These are phyloP conservation scores for Exophiala alcalophila DNA, from an alignment of 2,329 filamentous ascomycete species.

Conservation along the genomic window DNA sequence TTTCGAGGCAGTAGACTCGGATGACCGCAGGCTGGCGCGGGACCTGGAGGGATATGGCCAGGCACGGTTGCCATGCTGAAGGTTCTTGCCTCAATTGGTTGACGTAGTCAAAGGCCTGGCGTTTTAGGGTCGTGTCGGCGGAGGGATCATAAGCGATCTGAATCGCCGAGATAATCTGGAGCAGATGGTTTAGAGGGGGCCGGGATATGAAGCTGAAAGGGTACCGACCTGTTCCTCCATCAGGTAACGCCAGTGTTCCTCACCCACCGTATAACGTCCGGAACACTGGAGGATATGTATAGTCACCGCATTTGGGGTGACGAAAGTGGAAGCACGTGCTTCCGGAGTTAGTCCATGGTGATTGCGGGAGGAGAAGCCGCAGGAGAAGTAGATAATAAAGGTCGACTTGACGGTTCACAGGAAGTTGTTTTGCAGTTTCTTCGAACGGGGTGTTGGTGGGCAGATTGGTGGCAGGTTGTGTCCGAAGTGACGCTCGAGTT, in stretches of 20 bases:
- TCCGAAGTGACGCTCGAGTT: too few relatives aligned
- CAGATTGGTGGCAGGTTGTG: too few relatives aligned
- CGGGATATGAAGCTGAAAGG: conserved; percentile 35
- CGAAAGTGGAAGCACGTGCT: conserved; percentile 31
- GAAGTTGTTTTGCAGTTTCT: too few relatives aligned
- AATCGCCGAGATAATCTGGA: conserved; percentile 60
- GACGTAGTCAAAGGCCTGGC: conserved; percentile 64
- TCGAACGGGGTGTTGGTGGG: too few relatives aligned
- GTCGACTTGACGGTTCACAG: too few relatives aligned
- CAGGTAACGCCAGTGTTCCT: conserved; percentile 32
- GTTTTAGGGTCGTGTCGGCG: conserved; percentile 71
- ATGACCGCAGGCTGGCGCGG: conserved; percentile 78
- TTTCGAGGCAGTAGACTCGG: conserved; percentile 83
- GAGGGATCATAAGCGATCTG: conserved; percentile 84
- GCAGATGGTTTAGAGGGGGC: conserved; percentile 51
- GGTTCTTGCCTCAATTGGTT: conserved; percentile 76
- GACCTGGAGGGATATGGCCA: conserved; percentile 75
- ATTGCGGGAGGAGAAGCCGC: too few relatives aligned
- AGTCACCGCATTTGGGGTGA: conserved; percentile 31
- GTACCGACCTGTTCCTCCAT: conserved; percentile 31
- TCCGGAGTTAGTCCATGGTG: conserved; percentile 27
- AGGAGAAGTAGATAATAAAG: too few relatives aligned
- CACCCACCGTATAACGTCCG: conserved; percentile 26
- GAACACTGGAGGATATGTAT: conserved; percentile 29
- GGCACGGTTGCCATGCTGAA: conserved; percentile 86